A percentile compares a stretch with the other conserved stretches of the same genome.
Evolutionary conservation across 805 yeast species (phyloP).

Genomic region (Candida boidinii): DNA sequence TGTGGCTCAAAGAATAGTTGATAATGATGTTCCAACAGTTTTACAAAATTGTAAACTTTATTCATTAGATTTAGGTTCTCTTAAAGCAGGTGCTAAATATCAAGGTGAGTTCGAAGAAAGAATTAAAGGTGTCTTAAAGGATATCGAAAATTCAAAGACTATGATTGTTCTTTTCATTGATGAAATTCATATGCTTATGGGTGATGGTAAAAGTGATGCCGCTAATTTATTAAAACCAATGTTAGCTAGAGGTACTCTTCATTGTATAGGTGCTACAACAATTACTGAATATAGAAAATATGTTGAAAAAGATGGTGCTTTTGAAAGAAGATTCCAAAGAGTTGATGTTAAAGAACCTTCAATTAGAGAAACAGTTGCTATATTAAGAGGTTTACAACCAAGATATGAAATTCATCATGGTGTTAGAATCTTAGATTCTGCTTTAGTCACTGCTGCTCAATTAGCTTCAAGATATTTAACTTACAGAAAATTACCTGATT

Average conservation of each 20-base stretch:
- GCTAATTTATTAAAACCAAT: constrained; percentile 96
- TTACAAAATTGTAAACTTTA: constrained; percentile 73
- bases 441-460: constrained; percentile 90
- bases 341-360: constrained; percentile 95
- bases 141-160: constrained; percentile 79
- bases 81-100: constrained; percentile 97
- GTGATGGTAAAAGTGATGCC: constrained; percentile 96
- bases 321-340: constrained; percentile 96
- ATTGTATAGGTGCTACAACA: constrained; percentile 98
- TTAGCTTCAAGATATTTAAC: constrained; percentile 91
- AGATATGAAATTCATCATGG: constrained; percentile 97
- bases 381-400: constrained; percentile 91
- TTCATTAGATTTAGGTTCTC: constrained; percentile 89
- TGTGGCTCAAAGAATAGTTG: constrained; percentile 94
- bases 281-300: constrained; percentile 88
- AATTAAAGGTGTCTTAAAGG: constrained; percentile 91
- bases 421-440: constrained; percentile 90
- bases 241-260: constrained; percentile 91
- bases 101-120: constrained; percentile 99
- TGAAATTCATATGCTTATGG: constrained; percentile 99
- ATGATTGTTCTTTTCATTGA: constrained; percentile 90
- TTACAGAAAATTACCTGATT: constrained; percentile 92
- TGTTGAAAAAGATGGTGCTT: constrained; percentile 95
- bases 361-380: constrained; percentile 87
- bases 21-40: constrained; percentile 89